Conservation (phyloP, 768 basidiomycete genomes). For the Agaricus sinodeliciosus region DNA sequence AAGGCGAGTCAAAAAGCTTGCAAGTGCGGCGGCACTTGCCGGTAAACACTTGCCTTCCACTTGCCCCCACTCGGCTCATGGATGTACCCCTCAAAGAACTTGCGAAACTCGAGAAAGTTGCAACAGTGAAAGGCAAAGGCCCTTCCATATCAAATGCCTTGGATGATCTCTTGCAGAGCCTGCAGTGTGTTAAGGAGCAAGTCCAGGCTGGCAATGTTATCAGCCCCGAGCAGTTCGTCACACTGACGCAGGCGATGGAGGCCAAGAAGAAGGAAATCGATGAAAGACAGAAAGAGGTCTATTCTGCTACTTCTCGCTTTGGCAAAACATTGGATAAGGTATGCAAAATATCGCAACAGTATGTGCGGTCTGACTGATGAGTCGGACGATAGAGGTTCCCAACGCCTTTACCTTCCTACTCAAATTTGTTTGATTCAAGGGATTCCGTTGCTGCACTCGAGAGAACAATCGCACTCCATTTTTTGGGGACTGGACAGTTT, state of each 20-base stretch:
- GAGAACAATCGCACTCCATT: slow-evolving; percentile 65
- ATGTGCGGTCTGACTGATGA: neutral
- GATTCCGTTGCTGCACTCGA: slow-evolving; percentile 58
- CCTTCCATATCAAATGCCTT: slow-evolving; percentile 54
- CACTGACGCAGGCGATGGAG: slow-evolving; percentile 55
- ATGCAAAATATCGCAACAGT: slow-evolving; percentile 12
- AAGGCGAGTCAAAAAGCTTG: neutral
- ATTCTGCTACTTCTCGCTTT: slow-evolving; percentile 66
- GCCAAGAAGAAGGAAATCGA: slow-evolving; percentile 78
- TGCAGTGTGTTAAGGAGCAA: slow-evolving; percentile 50
- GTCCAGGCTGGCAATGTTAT: slow-evolving; percentile 38
- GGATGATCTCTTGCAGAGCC: slow-evolving; percentile 52
- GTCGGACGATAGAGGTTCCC: slow-evolving; percentile 45
- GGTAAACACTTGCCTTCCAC: neutral
- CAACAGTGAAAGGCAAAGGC: slow-evolving; percentile 45
- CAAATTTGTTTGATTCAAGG: slow-evolving; percentile 58
- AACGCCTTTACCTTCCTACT: slow-evolving; percentile 55
- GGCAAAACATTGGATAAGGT: slow-evolving; percentile 94
- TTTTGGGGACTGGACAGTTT: slow-evolving; percentile 79
- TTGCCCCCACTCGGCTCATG: slow-evolving; percentile 33
- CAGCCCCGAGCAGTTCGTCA: slow-evolving; percentile 40
- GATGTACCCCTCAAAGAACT: slow-evolving; percentile 75
- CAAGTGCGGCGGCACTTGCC: neutral
- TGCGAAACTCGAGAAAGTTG: slow-evolving; percentile 64
- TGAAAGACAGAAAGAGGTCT: slow-evolving; percentile 85